Base-by-base conservation (phyloP, 768 basidiomycete genomes). In the Lactarius trivialis region DNA sequence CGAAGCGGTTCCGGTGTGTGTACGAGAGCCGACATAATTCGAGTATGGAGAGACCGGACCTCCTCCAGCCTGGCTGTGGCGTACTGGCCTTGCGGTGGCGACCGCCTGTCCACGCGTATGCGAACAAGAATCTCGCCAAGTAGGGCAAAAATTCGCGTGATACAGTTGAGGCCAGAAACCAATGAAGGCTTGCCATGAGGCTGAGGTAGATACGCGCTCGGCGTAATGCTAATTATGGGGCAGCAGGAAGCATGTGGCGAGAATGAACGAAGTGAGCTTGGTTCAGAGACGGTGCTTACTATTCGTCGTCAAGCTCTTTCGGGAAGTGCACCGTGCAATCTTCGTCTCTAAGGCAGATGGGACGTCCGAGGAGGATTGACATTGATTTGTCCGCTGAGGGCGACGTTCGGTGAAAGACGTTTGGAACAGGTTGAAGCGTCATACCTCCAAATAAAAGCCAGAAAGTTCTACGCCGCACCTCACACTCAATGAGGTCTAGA, bases 311-410 rank as follows among this genome's bases (percentile, higher is more conserved):
- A 61, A 93, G 76, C 74, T 93, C 90, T 73, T 86, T 89, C 30
- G 91, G 91, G 75, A 92, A 91, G 71, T 91, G 86, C 2, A 91
- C 83, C 9, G 90, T 91, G 73, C 91, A 93, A 72, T 96, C 93
- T 71, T 94, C 93, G 70, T 93, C 91, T 57, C 90, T 82, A 69
- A 94, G 78, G 72, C 85, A 90, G 65, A 93, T 90, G 41, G 91
- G 91, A 62, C 92, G 80, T 19, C 89, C 90, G 50, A 93, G 79
- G 45, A 93, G 77, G 68, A 93, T 88, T 53, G 89, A 88, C 86
- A 88, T 89, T 19, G 91, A 92, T 74, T 93, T 93, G 72, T 95
- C 93, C 65, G 91, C 91, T 91, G 70, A 30, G 62, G 56, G 59
- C 28, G 19, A 60, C 60, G 55, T 43, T 55, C 60, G 58, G 55